A percentile compares a stretch with the other conserved stretches of the same genome.
phyloP scores from a whole-genome alignment of 108 stramenopile species.

The Epithemia pelagica region DNA sequence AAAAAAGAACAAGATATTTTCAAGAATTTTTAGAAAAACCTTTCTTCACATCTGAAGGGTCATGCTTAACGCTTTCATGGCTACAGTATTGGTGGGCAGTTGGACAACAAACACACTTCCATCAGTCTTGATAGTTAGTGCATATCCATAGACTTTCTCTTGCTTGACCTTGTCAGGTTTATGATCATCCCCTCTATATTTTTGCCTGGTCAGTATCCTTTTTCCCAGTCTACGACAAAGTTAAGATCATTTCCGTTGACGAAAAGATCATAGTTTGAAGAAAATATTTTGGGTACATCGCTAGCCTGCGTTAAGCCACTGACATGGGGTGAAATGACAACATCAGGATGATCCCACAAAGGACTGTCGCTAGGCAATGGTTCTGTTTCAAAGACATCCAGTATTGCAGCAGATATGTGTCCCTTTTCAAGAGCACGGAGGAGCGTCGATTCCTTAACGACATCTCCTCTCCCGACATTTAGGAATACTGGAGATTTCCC shows the following conservation, averaged over 20 bases:
- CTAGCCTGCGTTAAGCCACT: constrained; percentile 27
- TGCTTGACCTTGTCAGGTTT: no score
- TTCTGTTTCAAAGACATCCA: constrained; percentile 44
- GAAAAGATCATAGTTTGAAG: constrained; percentile 36
- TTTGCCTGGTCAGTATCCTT: constrained; percentile 40
- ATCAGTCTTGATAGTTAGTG: no score
- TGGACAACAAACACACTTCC: no score
- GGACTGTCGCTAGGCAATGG: constrained; percentile 30
- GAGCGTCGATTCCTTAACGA: constrained; percentile 27
- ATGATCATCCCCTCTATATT: no score
- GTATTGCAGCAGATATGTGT: constrained; percentile 40
- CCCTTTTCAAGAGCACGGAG: constrained; percentile 25
- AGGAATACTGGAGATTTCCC: constrained; percentile 31
- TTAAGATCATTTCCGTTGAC: constrained; percentile 26
- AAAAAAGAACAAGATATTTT: constrained; percentile 17
- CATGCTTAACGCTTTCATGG: no score
- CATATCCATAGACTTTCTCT: no score
- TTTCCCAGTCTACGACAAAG: constrained; percentile 40
- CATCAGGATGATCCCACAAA: constrained; percentile 32
- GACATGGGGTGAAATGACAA: constrained; percentile 40
- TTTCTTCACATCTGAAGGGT: no score
- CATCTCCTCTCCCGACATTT: constrained; percentile 47
- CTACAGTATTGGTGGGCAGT: no score
- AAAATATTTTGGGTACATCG: constrained; percentile 36
- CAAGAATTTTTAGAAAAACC: constrained; percentile 20